Conservation (phyloP, 306 rosid genomes). For the Sechiopsis laciniata region DNA sequence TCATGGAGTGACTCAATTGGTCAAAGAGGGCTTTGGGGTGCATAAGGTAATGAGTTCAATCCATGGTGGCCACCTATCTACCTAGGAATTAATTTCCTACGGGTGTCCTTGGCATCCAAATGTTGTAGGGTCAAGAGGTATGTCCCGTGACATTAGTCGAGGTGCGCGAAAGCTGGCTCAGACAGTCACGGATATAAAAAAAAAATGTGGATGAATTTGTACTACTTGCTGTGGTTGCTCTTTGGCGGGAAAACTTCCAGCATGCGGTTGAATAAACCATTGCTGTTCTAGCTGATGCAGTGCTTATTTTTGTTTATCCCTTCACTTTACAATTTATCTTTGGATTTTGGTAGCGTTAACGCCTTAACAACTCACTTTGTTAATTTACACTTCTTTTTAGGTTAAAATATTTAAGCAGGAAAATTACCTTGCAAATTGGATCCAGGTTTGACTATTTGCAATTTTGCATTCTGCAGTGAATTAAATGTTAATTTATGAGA, state of each 20-base stretch:
- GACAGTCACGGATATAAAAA: no score
- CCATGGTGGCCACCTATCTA: no score
- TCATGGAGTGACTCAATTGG: no score
- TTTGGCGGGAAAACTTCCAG: neutral
- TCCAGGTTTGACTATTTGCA: constrained; percentile 56
- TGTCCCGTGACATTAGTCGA: no score
- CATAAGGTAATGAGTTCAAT: no score
- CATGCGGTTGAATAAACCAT: neutral
- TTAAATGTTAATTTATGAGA: neutral
- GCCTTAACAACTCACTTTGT: constrained; percentile 7
- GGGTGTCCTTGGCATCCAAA: no score
- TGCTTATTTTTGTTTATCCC: neutral
- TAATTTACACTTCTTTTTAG: constrained; percentile 36
- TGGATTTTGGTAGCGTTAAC: neutral
- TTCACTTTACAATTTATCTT: neutral
- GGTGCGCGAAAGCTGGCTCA: no score
- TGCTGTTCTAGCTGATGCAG: neutral
- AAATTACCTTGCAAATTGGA: constrained; percentile 96
- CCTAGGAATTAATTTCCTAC: no score
- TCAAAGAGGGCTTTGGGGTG: no score
- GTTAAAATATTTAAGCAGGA: constrained; percentile 84
- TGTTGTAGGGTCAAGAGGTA: no score
- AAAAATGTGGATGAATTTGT: constrained; percentile 9
- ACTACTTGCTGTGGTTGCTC: constrained; percentile 1
- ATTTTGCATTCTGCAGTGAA: neutral